These are phyloP conservation scores for Hydnomerulius pinastri DNA, from an alignment of 768 basidiomycete species.

Conservation along the genomic window DNA sequence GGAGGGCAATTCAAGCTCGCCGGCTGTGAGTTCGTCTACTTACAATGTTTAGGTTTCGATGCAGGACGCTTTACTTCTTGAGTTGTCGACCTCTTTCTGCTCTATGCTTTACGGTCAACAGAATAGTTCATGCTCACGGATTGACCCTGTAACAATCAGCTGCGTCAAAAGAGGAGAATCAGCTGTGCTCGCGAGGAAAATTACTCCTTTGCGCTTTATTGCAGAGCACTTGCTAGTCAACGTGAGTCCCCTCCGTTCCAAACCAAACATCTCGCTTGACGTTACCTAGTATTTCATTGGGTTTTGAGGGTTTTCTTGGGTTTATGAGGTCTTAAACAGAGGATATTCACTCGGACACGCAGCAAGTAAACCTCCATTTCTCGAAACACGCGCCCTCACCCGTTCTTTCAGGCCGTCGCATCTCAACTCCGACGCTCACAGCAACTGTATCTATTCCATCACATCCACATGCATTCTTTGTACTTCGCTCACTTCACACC, in stretches of 20 bases:
- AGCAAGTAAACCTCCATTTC: slow-evolving; percentile 6
- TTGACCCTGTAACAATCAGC: slow-evolving; percentile 23
- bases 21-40: slow-evolving; percentile 28
- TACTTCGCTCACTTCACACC: slow-evolving; percentile 5
- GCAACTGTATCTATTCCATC: slow-evolving; percentile 22
- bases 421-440: slow-evolving; percentile 3
- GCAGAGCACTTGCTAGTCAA: slow-evolving; percentile 24
- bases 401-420: slow-evolving; percentile 3
- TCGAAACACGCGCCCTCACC: slow-evolving; percentile 5
- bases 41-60: slow-evolving; percentile 13
- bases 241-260: slow-evolving; percentile 16
- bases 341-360: slow-evolving; percentile 4
- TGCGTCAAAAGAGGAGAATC: slow-evolving; percentile 12
- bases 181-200: slow-evolving; percentile 9
- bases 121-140: slow-evolving; percentile 21
- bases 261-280: neutral
- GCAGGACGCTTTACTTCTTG: slow-evolving; percentile 10
- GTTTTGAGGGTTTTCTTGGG: slow-evolving; percentile 20
- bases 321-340: slow-evolving; percentile 24
- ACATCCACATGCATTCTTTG: slow-evolving; percentile 23
- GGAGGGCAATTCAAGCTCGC: slow-evolving; percentile 14
- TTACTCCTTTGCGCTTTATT: slow-evolving; percentile 17
- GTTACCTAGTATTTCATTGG: slow-evolving; percentile 25
- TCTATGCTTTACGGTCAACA: slow-evolving; percentile 10
- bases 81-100: slow-evolving; percentile 9